phyloP scores from a whole-genome alignment of 2,329 filamentous ascomycete genomes.

The Penicillium digitatum region DNA sequence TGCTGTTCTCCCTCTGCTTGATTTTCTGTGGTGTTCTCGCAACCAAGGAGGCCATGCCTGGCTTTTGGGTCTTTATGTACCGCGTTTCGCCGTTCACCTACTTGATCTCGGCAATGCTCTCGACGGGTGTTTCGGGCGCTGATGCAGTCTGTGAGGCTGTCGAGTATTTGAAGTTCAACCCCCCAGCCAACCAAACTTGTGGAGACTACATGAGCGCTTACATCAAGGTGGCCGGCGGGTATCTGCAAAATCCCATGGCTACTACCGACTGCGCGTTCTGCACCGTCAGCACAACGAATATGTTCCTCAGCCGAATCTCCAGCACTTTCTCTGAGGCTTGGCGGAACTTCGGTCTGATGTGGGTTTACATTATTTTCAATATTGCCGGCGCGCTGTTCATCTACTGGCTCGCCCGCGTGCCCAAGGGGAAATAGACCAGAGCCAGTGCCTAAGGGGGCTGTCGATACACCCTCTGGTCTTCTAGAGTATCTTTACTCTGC shows the following conservation, averaged over 20 bases:
- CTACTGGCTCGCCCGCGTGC: conserved; percentile 13
- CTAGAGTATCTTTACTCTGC: neutral
- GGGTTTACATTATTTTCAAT: conserved; percentile 10
- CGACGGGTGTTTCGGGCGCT: neutral
- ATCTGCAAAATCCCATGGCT: neutral
- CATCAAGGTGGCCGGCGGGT: neutral
- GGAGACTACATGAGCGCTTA: conserved; percentile 6
- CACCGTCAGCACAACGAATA: neutral
- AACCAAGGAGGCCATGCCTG: neutral
- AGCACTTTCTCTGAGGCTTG: conserved; percentile 3
- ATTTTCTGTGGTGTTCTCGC: conserved; percentile 58
- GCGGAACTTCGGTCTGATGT: conserved; percentile 15
- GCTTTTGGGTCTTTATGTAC: conserved; percentile 11
- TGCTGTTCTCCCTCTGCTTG: conserved; percentile 68
- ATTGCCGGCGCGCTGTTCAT: conserved; percentile 5
- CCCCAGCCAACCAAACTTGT: conserved; percentile 6
- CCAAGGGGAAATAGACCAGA: conserved; percentile 4
- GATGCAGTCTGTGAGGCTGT: neutral
- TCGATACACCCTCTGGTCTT: neutral
- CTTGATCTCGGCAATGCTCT: conserved; percentile 1
- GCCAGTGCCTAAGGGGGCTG: neutral
- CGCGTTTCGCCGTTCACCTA: conserved; percentile 4
- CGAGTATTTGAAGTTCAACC: conserved; percentile 5
- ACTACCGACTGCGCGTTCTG: conserved; percentile 5
- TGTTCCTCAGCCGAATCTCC: neutral